A percentile compares a stretch with the other conserved stretches of the same genome.
phyloP scores from a whole-genome alignment of 2,329 filamentous ascomycete genomes.

The Aspergillus candidus region DNA sequence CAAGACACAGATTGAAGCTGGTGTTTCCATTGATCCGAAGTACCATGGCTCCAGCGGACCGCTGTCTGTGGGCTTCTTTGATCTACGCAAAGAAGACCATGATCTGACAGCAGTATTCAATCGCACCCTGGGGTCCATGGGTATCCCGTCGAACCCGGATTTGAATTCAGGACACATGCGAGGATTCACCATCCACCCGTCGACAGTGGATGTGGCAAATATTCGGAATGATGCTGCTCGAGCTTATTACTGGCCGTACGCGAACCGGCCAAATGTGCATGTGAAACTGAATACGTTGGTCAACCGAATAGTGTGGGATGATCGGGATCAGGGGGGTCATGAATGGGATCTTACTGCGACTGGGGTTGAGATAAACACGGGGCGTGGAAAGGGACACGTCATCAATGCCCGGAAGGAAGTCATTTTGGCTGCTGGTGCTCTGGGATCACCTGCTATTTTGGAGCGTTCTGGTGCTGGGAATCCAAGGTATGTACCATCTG shows the following conservation, averaged over 20 bases:
- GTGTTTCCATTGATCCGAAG: constrained; percentile 17
- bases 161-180: constrained; percentile 40
- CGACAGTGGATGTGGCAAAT: constrained; percentile 36
- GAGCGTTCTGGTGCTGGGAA: constrained; percentile 57
- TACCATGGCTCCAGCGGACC: constrained; percentile 25
- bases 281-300: constrained; percentile 39
- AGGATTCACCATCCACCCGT: constrained; percentile 41
- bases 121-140: constrained; percentile 28
- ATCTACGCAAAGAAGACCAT: constrained; percentile 12
- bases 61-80: constrained; percentile 21
- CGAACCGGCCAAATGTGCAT: constrained; percentile 37
- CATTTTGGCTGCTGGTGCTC: constrained; percentile 54
- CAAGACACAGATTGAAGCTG: constrained; percentile 15
- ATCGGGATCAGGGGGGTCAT: not conserved
- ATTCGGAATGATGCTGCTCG: constrained; percentile 44
- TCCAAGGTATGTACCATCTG: constrained; percentile 14
- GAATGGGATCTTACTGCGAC: constrained; percentile 3
- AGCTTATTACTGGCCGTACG: constrained; percentile 44
- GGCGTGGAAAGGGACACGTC: constrained; percentile 16
- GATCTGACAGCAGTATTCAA: constrained; percentile 25
- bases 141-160: constrained; percentile 37
- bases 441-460: constrained; percentile 51
- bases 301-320: constrained; percentile 34
- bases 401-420: constrained; percentile 46
- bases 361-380: constrained; percentile 24